phyloP scores from a whole-genome alignment of 148 eudicot species.

The Rhododendron griersonianum region DNA sequence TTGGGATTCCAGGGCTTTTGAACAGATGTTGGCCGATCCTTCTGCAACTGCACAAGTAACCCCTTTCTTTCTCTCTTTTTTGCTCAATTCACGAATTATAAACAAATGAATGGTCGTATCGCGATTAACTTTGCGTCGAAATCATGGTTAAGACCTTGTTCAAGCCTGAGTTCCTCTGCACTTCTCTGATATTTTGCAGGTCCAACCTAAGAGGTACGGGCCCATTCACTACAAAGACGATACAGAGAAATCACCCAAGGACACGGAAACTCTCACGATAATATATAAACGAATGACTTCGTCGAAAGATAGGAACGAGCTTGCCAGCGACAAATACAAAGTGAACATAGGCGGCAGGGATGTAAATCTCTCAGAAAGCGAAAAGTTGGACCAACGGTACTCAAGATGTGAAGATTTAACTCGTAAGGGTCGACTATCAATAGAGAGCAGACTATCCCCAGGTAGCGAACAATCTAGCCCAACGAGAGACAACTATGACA shows the following conservation, averaged over 20 bases:
- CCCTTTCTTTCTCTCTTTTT: too few relatives aligned
- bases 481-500: neutral
- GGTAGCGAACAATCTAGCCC: constrained; percentile 16
- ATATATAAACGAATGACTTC: constrained; percentile 24
- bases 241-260: constrained; percentile 22
- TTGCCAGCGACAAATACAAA: constrained; percentile 19
- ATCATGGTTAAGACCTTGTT: neutral
- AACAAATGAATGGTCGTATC: neutral
- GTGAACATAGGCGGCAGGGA: constrained; percentile 18
- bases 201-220: constrained; percentile 23
- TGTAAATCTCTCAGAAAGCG: constrained; percentile 22
- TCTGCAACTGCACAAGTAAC: constrained; percentile 39
- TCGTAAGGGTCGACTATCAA: constrained; percentile 22
- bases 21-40: neutral
- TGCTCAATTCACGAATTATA: neutral
- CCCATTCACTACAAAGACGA: constrained; percentile 19
- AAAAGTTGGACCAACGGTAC: constrained; percentile 25
- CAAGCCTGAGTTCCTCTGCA: neutral
- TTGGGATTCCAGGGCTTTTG: neutral
- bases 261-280: constrained; percentile 23
- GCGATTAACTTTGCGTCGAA: neutral
- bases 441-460: constrained; percentile 1
- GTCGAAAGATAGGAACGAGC: constrained; percentile 27
- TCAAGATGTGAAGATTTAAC: constrained; percentile 20
- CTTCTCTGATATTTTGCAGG: constrained; percentile 28